A percentile compares a stretch with the other conserved stretches of the same genome.
Evolutionary conservation across 2,329 filamentous ascomycete species (phyloP).

Genomic region (Elsinoe ampelina): DNA sequence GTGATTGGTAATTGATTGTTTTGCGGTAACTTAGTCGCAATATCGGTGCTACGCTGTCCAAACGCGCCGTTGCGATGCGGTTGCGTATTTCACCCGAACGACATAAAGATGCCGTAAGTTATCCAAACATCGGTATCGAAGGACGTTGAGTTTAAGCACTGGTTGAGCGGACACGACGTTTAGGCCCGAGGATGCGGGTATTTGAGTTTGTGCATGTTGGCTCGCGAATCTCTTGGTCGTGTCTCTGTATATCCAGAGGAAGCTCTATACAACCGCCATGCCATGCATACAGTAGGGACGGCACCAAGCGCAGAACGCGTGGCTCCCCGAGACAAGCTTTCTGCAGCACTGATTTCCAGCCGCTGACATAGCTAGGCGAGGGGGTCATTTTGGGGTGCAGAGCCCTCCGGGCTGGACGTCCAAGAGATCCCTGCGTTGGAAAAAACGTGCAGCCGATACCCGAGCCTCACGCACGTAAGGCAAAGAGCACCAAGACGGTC

Average conservation of each 20-base stretch:
- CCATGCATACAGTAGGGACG: not conserved
- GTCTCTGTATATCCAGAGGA: not conserved
- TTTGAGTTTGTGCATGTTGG: not conserved
- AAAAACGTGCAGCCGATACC: conserved; percentile 3
- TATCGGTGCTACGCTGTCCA: too few relatives aligned
- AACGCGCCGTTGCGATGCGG: too few relatives aligned
- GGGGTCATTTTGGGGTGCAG: not conserved
- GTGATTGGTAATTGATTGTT: too few relatives aligned
- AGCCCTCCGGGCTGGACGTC: not conserved
- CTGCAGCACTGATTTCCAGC: not conserved
- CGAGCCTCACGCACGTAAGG: conserved; percentile 6
- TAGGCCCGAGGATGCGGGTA: not conserved
- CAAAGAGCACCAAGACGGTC: conserved; percentile 6
- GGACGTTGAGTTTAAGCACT: not conserved
- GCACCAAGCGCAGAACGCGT: conserved; percentile 2
- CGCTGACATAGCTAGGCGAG: not conserved
- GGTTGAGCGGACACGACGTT: not conserved
- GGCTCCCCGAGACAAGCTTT: conserved; percentile 5
- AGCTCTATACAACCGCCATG: not conserved
- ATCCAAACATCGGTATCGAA: not conserved
- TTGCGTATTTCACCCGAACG: not conserved
- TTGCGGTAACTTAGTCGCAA: too few relatives aligned
- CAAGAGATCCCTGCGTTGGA: conserved; percentile 4
- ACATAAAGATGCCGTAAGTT: not conserved
- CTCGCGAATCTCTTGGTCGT: conserved; percentile 1